Conservation (phyloP, 2,329 filamentous ascomycete genomes). For the Botryosphaeria dothidea region DNA sequence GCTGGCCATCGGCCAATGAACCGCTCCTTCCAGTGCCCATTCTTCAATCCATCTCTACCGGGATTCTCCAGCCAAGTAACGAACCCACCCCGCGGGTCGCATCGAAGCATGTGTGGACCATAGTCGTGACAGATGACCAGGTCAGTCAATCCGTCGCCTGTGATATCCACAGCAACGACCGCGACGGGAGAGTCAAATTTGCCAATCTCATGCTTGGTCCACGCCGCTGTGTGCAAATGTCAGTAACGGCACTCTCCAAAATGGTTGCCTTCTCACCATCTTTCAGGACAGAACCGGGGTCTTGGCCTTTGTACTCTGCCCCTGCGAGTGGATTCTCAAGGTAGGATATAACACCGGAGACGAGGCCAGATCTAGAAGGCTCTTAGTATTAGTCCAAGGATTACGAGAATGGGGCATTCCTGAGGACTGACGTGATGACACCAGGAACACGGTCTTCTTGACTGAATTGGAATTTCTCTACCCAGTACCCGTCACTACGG, state of each 20-base stretch:
- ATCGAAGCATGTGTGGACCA: slow-evolving; percentile 8
- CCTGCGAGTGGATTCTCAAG: not conserved
- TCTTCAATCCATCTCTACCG: not conserved
- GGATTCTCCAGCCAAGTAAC: slow-evolving; percentile 15
- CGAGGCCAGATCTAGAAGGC: not conserved
- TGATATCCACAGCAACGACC: not conserved
- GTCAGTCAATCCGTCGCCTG: not conserved
- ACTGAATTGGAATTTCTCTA: slow-evolving; percentile 2
- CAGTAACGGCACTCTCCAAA: not conserved
- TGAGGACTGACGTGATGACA: slow-evolving; percentile 2
- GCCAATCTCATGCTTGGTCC: slow-evolving; percentile 6
- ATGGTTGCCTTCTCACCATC: not conserved
- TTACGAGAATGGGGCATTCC: not conserved
- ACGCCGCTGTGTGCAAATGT: not conserved
- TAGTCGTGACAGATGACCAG: slow-evolving; percentile 16
- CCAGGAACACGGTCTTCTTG: not conserved
- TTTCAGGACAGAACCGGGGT: not conserved
- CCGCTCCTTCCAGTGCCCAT: slow-evolving; percentile 1
- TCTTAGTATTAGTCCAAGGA: not conserved
- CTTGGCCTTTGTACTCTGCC: not conserved
- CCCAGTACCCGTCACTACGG: slow-evolving; percentile 5
- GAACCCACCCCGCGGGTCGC: not conserved
- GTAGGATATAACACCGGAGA: not conserved
- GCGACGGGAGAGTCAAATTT: slow-evolving; percentile 15
- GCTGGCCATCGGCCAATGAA: slow-evolving; percentile 16